Evolutionary conservation across 176 grass and related monocot species (phyloP), one percentile per base, ranked within the genome.

Genomic region (Aechmea fasciata): DNA sequence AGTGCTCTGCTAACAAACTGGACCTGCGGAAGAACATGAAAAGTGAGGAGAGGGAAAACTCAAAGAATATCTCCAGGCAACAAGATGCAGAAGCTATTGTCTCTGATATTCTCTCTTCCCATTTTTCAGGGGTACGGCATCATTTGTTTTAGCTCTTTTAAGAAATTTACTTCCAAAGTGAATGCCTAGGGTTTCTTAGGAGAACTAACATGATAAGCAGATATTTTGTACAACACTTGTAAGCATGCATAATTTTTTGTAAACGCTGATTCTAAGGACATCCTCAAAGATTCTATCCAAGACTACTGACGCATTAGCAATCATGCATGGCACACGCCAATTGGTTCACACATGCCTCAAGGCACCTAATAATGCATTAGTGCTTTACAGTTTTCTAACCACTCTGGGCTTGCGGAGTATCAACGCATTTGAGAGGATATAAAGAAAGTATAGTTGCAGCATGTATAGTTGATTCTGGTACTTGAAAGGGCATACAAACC

Each of bases 41-140:
- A 47, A 73, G 70, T 20, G 49, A 11, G 13, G 62, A 79, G 68
- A 65, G 68, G 64, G 59, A 19, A 29, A 89, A 89, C 47, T 73
- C 83, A 59, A 87, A 87, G 10, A 23, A 10, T 55, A 64, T 87
- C 73, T 80, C 86, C 50, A 73, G 73, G 9, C 88, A 96, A 78
- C 83, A 82, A 71, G 85, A 76, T 69, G 86, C 79, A 72, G 85
- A 96, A 83, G 62, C 70, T 52, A 86, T 96, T 63, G 86, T 96
- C 13, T 89, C 85, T 71, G 50, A 87, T 69, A 78, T 96, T 53
- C 74, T 96, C 53, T 92, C 81, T 41, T 79, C 76, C 1, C 67
- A 70, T 71, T 92, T 96, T 73, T 78, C 85, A 20, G 79, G 80
- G 86, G 88, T 96, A 85, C 72, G 41, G 33, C 17, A 50, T 82